Conservation (phyloP, 345 rosid genomes). For the Syzygium jambos region DNA sequence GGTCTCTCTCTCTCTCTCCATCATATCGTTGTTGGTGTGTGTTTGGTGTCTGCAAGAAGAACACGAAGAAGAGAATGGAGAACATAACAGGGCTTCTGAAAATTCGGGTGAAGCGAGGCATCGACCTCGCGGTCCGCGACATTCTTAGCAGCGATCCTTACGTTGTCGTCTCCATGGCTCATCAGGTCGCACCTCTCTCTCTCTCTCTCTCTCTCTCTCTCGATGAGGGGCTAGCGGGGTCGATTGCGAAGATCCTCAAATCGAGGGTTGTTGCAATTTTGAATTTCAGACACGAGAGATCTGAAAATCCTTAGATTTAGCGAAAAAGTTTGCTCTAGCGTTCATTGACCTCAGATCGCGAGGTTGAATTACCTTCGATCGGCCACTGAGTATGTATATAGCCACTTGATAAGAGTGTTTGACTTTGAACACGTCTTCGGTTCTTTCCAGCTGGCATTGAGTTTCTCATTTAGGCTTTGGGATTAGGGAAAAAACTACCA, state of each 20-base stretch:
- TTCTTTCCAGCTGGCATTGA: background rate
- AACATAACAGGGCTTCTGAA: slow-evolving; percentile 25
- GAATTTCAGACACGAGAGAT: background rate
- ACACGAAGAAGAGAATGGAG: slow-evolving; percentile 20
- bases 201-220: background rate
- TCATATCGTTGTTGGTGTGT: background rate
- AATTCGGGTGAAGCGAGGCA: slow-evolving; percentile 32
- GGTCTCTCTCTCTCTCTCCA: background rate
- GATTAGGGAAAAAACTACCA: too few species aligned
- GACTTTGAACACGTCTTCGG: background rate
- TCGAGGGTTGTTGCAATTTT: background rate
- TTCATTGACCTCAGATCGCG: background rate
- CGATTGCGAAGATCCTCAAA: background rate
- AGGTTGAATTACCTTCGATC: background rate
- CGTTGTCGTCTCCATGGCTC: slow-evolving; percentile 31
- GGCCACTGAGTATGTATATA: background rate
- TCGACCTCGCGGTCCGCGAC: slow-evolving; percentile 36
- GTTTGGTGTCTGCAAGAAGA: background rate
- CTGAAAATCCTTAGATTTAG: background rate
- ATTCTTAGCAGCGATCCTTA: slow-evolving; percentile 42
- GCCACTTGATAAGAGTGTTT: background rate
- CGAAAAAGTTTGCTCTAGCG: background rate
- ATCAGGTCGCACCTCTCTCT: slow-evolving; percentile 21
- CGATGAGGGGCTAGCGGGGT: background rate
- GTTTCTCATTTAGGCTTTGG: background rate